Evolutionary conservation across 371 early-diverging fungal species (phyloP).

Genomic region (Umbelopsis sp.): DNA sequence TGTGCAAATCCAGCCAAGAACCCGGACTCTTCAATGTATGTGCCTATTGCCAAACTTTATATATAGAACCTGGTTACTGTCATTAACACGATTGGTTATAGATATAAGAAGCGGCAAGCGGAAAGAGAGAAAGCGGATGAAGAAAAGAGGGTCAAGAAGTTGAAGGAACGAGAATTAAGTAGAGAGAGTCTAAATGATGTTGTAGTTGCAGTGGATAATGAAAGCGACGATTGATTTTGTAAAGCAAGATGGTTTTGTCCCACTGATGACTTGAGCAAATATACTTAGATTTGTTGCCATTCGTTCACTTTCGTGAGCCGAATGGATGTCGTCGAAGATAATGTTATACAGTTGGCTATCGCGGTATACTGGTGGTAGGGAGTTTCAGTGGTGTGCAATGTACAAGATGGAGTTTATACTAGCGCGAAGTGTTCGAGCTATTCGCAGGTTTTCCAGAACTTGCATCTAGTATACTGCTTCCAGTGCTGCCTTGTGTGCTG

Average conservation of each 20-base stretch:
- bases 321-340: no score
- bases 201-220: not conserved
- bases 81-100: slow-evolving; percentile 22
- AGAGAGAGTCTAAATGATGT: slow-evolving; percentile 14
- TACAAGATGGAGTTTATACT: not conserved
- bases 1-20: slow-evolving; percentile 77
- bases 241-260: not conserved
- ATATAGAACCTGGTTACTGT: not conserved
- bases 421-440: not conserved
- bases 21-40: slow-evolving; percentile 70
- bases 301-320: no score
- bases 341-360: not conserved
- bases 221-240: not conserved
- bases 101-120: slow-evolving; percentile 48
- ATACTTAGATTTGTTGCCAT: no score
- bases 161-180: slow-evolving; percentile 1
- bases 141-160: slow-evolving; percentile 31
- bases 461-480: not conserved
- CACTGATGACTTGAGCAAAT: not conserved
- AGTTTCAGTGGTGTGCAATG: not conserved
- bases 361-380: not conserved
- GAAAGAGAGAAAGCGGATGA: slow-evolving; percentile 42
- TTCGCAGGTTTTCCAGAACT: not conserved
- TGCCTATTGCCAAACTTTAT: slow-evolving; percentile 4
- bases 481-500: not conserved